phyloP scores from a whole-genome alignment of 495 filamentous ascomycete genomes.

The Mytilinidion resinicola region DNA sequence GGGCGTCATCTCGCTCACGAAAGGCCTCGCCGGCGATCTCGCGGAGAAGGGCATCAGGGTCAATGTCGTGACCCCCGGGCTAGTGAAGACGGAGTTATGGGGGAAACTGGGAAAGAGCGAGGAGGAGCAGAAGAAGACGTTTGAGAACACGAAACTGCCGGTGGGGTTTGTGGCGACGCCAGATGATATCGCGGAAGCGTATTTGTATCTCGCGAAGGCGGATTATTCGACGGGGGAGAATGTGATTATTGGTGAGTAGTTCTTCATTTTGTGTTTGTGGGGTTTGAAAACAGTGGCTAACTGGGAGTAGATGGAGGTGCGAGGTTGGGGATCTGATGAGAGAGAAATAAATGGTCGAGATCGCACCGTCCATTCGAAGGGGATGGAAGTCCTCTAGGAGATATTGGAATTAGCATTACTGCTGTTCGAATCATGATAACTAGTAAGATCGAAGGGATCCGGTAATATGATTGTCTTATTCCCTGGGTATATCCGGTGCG shows the following conservation, averaged over 20 bases:
- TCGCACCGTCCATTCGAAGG: too few relatives aligned
- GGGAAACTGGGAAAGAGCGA: conserved; percentile 18
- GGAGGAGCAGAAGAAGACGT: conserved; percentile 11
- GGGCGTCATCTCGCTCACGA: conserved; percentile 22
- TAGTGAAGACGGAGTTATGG: conserved; percentile 23
- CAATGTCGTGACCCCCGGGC: conserved; percentile 19
- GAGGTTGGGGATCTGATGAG: too few relatives aligned
- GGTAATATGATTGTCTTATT: too few relatives aligned
- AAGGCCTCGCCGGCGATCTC: conserved; percentile 21
- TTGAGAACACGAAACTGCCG: conserved; percentile 11
- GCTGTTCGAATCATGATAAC: too few relatives aligned
- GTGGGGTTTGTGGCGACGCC: conserved; percentile 22
- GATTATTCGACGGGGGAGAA: conserved; percentile 19
- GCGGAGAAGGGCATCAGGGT: conserved; percentile 22
- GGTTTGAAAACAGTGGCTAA: too few relatives aligned
- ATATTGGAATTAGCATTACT: too few relatives aligned
- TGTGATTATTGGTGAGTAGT: conserved; percentile 14
- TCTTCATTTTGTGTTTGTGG: too few relatives aligned
- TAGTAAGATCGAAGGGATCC: too few relatives aligned
- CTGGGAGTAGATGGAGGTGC: too few relatives aligned
- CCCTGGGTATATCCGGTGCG: too few relatives aligned
- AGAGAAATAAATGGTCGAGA: too few relatives aligned
- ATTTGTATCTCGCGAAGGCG: conserved; percentile 17
- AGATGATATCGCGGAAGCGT: conserved; percentile 24
- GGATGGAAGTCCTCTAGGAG: too few relatives aligned